phyloP scores from a whole-genome alignment of 2,329 filamentous ascomycete species.

The Xylogone sp. region DNA sequence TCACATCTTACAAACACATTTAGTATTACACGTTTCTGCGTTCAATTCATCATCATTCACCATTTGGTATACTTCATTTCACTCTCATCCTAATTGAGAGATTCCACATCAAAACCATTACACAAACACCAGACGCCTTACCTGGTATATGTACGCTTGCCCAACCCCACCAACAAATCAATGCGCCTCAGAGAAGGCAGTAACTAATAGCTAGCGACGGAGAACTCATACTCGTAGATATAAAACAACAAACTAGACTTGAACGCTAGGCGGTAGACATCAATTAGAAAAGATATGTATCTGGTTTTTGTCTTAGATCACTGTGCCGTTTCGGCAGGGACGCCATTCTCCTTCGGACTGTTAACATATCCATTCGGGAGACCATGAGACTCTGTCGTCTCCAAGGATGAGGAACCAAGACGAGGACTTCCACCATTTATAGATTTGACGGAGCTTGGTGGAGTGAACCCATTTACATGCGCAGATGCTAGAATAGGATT shows the following conservation, averaged over 20 bases:
- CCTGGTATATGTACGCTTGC: not conserved
- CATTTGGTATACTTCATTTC: not conserved
- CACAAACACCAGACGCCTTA: not conserved
- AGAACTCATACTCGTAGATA: not conserved
- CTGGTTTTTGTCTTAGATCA: not conserved
- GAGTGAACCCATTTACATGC: slow-evolving; percentile 24
- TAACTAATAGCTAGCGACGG: not conserved
- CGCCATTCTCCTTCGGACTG: not conserved
- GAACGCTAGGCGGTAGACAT: not conserved
- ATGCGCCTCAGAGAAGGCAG: not conserved
- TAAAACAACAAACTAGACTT: not conserved
- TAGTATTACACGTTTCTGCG: not conserved
- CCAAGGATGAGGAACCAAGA: slow-evolving; percentile 3
- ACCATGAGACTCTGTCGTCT: slow-evolving; percentile 1
- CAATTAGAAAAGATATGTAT: not conserved
- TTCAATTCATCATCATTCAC: not conserved
- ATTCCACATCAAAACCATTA: not conserved
- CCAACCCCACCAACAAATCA: not conserved
- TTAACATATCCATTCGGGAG: slow-evolving; percentile 3
- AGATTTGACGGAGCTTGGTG: slow-evolving; percentile 25
- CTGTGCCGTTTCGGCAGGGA: not conserved
- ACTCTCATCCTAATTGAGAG: not conserved
- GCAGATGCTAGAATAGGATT: slow-evolving; percentile 4
- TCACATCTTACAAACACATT: not conserved
- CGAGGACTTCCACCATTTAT: slow-evolving; percentile 24